phyloP scores from a whole-genome alignment of 2,329 filamentous ascomycete species.

The Paecilomyces sp. region DNA sequence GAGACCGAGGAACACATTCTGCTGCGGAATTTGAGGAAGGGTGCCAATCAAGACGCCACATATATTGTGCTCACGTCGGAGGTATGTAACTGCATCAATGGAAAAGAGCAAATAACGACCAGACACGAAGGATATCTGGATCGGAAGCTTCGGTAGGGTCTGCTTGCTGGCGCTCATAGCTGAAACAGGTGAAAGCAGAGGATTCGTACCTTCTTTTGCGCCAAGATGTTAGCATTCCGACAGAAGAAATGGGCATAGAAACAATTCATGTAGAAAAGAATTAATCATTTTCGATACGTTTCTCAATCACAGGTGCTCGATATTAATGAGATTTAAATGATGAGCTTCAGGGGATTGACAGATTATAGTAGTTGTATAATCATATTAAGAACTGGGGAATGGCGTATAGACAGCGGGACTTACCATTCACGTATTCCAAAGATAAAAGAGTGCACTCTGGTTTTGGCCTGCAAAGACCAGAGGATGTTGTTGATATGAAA shows the following conservation, averaged over 20 bases:
- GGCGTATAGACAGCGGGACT: not conserved
- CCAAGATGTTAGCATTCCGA: conserved; percentile 15
- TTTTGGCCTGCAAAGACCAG: conserved; percentile 8
- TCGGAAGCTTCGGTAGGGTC: conserved; percentile 42
- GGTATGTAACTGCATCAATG: conserved; percentile 66
- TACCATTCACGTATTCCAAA: conserved; percentile 2
- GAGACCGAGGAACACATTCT: conserved; percentile 87
- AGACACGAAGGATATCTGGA: conserved; percentile 74
- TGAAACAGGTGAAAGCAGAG: not conserved
- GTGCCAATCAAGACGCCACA: conserved; percentile 81
- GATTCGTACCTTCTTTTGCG: not conserved
- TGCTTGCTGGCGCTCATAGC: conserved; percentile 18
- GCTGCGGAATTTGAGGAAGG: conserved; percentile 84
- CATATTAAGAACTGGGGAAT: conserved; percentile 40
- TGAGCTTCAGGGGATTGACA: conserved; percentile 75
- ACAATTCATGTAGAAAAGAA: conserved; percentile 8
- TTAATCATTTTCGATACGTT: conserved; percentile 34
- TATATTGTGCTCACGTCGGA: conserved; percentile 75
- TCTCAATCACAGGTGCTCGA: conserved; percentile 36
- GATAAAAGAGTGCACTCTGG: not conserved
- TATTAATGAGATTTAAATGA: conserved; percentile 25
- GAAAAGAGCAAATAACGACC: conserved; percentile 87
- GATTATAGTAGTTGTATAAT: conserved; percentile 62
- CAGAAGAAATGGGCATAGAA: conserved; percentile 1
- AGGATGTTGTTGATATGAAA: conserved; percentile 1